Evolutionary conservation across 768 basidiomycete genomes (phyloP).

Genomic region (Boletus pseudopeckii): DNA sequence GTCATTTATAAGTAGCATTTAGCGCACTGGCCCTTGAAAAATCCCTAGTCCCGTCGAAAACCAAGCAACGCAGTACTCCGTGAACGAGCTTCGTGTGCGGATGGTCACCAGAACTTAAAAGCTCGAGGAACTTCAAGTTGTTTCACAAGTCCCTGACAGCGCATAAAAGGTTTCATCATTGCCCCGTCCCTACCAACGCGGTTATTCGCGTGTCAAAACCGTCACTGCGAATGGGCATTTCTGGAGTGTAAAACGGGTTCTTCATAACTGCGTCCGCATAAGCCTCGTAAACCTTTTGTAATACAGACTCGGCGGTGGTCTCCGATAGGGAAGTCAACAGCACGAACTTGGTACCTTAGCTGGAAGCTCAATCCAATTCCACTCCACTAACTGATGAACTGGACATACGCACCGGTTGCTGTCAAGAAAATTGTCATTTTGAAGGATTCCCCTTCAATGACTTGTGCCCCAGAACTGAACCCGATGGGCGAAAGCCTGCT

Average conservation of each 20-base stretch:
- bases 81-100: background rate
- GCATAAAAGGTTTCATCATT: slow-evolving; percentile 15
- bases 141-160: background rate
- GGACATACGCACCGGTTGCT: slow-evolving; percentile 62
- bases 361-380: background rate
- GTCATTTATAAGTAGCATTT: background rate
- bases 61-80: background rate
- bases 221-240: slow-evolving; percentile 96
- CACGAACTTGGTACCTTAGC: slow-evolving; percentile 90
- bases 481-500: slow-evolving; percentile 83
- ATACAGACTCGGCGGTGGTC: slow-evolving; percentile 59
- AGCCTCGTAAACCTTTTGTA: slow-evolving; percentile 87
- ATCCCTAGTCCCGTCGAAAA: background rate
- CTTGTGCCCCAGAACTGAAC: slow-evolving; percentile 80
- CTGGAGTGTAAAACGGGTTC: slow-evolving; percentile 98
- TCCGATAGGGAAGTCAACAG: slow-evolving; percentile 81
- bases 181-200: slow-evolving; percentile 50
- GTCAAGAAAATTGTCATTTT: slow-evolving; percentile 91
- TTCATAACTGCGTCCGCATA: slow-evolving; percentile 98
- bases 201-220: slow-evolving; percentile 76
- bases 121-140: background rate
- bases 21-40: background rate
- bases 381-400: background rate
- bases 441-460: slow-evolving; percentile 95
- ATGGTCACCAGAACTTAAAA: background rate